Percentiles rank a stretch among this genome's conserved stretches.
Evolutionary conservation across 1,139 yeast species (phyloP).

Genomic region (Groenewaldozyma auringiensis): DNA sequence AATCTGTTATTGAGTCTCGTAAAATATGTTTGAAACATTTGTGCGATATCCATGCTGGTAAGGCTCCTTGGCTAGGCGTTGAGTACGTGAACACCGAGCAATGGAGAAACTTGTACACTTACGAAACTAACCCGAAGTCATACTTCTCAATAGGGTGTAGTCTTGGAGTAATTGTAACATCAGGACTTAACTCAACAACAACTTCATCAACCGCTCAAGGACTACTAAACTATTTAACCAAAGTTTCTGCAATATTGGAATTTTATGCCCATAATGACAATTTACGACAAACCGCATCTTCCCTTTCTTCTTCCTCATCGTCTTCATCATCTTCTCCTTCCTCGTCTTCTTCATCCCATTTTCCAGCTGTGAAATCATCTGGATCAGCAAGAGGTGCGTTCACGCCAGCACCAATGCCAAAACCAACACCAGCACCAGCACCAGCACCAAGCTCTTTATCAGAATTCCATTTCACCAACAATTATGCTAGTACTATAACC

Average conservation of each 20-base stretch:
- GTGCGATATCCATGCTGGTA: slow-evolving; percentile 9
- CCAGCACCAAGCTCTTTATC: no score
- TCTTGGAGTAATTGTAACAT: slow-evolving; percentile 6
- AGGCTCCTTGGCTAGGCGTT: slow-evolving; percentile 11
- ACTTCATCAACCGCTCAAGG: slow-evolving; percentile 4
- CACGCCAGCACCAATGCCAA: no score
- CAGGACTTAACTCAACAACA: slow-evolving; percentile 6
- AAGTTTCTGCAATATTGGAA: slow-evolving; percentile 11
- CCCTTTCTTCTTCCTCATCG: background rate
- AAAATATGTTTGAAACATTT: background rate
- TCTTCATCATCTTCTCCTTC: background rate
- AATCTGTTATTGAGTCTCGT: background rate
- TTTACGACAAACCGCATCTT: background rate
- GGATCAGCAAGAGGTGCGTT: no score
- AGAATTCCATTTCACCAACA: background rate
- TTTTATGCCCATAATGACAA: slow-evolving; percentile 14
- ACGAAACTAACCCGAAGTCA: slow-evolving; percentile 5
- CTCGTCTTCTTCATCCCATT: background rate
- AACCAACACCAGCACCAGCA: no score
- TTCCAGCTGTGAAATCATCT: no score
- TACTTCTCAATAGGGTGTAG: slow-evolving; percentile 9
- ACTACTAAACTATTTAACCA: slow-evolving; percentile 11
- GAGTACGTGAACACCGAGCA: slow-evolving; percentile 4
- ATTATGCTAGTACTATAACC: no score
- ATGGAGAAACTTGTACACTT: slow-evolving; percentile 8